These are phyloP conservation scores for Ormosia semicastrata DNA, from an alignment of 306 rosid genomes.

Conservation along the genomic window DNA sequence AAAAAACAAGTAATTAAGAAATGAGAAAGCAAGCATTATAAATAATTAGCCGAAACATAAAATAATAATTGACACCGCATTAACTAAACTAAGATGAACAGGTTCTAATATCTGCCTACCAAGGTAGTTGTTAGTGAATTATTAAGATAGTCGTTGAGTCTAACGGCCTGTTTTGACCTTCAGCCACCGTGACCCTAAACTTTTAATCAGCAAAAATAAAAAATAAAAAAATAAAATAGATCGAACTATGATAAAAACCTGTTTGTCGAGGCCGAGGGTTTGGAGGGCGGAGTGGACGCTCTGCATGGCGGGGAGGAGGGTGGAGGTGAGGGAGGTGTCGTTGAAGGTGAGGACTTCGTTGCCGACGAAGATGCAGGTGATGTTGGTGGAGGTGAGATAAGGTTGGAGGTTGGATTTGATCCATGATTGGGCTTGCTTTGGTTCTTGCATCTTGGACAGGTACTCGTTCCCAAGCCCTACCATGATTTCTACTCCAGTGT, in stretches of 20 bases:
- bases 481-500: conserved; percentile 72
- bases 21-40: background rate
- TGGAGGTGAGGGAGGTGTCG: conserved; percentile 57
- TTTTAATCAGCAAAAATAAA: too few relatives aligned
- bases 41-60: too few relatives aligned
- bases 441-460: conserved; percentile 61
- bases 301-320: conserved; percentile 88
- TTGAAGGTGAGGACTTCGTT: conserved; percentile 89
- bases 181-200: too few relatives aligned
- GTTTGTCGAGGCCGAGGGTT: conserved; percentile 58
- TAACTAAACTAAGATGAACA: too few relatives aligned
- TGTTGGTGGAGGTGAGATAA: conserved; percentile 70
- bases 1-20: background rate
- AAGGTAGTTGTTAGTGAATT: too few relatives aligned
- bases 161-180: too few relatives aligned
- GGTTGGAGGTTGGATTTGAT: conserved; percentile 72
- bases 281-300: conserved; percentile 71
- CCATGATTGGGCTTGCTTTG: conserved; percentile 67
- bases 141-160: too few relatives aligned
- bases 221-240: too few relatives aligned
- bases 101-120: too few relatives aligned
- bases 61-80: too few relatives aligned
- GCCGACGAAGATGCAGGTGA: conserved; percentile 86
- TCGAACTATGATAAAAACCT: background rate
- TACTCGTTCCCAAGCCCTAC: conserved; percentile 83